Conservation (phyloP, 1,139 yeast genomes). For the Blastobotrys capitulatus region DNA sequence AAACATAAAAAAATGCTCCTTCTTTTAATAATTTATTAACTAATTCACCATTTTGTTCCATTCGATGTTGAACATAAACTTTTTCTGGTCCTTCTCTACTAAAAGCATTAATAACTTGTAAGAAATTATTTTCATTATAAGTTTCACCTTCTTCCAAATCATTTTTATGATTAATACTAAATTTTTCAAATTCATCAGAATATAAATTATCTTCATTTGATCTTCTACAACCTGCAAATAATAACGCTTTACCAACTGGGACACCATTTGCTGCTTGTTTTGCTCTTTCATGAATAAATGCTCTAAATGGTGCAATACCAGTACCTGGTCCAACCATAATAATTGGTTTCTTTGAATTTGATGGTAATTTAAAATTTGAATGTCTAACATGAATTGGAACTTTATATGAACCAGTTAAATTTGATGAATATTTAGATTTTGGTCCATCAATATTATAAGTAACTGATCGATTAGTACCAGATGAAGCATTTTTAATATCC, state of each 20-base stretch:
- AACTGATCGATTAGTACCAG: slow-evolving; percentile 39
- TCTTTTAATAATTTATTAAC: slow-evolving; percentile 55
- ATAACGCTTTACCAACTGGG: slow-evolving; percentile 64
- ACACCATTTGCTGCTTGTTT: slow-evolving; percentile 47
- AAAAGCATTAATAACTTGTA: slow-evolving; percentile 69
- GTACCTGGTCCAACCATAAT: slow-evolving; percentile 98
- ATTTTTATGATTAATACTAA: slow-evolving; percentile 34
- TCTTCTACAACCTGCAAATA: slow-evolving; percentile 85
- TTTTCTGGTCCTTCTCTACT: slow-evolving; percentile 67
- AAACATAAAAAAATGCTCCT: slow-evolving; percentile 88
- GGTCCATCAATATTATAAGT: slow-evolving; percentile 79
- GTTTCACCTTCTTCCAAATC: slow-evolving; percentile 13
- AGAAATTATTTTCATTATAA: slow-evolving; percentile 22
- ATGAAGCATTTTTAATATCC: slow-evolving; percentile 61
- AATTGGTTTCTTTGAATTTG: slow-evolving; percentile 75
- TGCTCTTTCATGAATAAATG: slow-evolving; percentile 80
- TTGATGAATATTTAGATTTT: slow-evolving; percentile 47
- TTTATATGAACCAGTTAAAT: slow-evolving; percentile 38
- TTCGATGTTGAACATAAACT: slow-evolving; percentile 81
- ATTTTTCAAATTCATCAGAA: slow-evolving; percentile 73
- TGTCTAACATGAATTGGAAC: slow-evolving; percentile 92
- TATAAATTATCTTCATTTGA: slow-evolving; percentile 73
- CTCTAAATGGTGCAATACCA: slow-evolving; percentile 97
- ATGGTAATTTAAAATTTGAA: slow-evolving; percentile 91
- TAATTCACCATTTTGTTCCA: slow-evolving; percentile 50